Base-by-base conservation (phyloP, 2,329 filamentous ascomycete genomes). In the Colletotrichum cereale region DNA sequence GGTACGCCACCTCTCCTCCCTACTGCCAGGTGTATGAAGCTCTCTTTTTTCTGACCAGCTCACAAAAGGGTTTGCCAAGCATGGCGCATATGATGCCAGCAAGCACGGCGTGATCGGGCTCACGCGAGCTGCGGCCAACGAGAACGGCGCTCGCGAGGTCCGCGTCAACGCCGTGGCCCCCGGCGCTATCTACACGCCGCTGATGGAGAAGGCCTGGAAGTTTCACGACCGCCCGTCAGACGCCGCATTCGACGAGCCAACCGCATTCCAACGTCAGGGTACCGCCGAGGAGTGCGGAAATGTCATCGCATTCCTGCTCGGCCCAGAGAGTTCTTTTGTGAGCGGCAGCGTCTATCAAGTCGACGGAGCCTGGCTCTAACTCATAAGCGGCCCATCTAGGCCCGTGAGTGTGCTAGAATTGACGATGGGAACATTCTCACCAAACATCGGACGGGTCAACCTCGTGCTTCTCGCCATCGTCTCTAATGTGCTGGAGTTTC, bases 401-500 rank as follows among this genome's bases (percentile, higher is more conserved):
- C 31, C 10, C n/a, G 18, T 18, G 7, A 38, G 24, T n/a, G 21
- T 52, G 61, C 40, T 57, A 47, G 55, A 53, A 47, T 60, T 62
- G 38, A 56, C 14, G 47, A 42, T 55, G 24, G n/a, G 18, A 14
- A 18, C 40, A 50, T 38, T 66, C 64, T 86, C 80, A 95, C 91
- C 93, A 98, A 63, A 99, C 95, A 83, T 98, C 94, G 72, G 93
- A 90, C 2, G 95, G 94, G 60, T 88, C 85, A 34, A 99, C 95
- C 76, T 89, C 87, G 79, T 93, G 90, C 70, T 90, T 86, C 84
- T 96, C 93, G 24, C 96, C 96, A 76, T 96, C 90, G 65, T 92
- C 89, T 74, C 96, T 89, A 58, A 97, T 87, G 81, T 97, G 94
- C 80, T 93, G 88, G 69, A 87, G 84, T 67, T 91, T 88, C 80